These are phyloP conservation scores for Somion occarium DNA, from an alignment of 1,284 basidiomycete genomes.

Conservation along the genomic window DNA sequence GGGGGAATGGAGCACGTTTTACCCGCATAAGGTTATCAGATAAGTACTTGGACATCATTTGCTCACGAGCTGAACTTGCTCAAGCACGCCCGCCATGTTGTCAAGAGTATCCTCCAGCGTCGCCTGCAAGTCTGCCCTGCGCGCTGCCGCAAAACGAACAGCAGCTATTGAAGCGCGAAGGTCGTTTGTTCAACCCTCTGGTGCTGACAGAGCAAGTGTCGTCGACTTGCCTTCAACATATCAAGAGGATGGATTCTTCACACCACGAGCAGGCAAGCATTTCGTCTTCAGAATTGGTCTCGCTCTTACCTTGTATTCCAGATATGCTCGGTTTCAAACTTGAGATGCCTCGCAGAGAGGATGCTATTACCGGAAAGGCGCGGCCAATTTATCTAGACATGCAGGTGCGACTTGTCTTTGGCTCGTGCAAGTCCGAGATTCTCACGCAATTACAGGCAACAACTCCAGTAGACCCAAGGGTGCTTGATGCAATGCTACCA, in stretches of 20 bases:
- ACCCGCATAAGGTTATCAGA: conserved; percentile 21
- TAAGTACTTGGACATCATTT: conserved; percentile 14
- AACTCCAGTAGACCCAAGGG: conserved; percentile 95
- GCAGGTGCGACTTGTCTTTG: conserved; percentile 56
- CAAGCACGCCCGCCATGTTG: conserved; percentile 53
- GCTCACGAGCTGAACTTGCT: conserved; percentile 10
- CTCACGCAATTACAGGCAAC: conserved; percentile 65
- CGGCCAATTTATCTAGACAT: conserved; percentile 95
- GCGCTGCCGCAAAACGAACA: conserved; percentile 15
- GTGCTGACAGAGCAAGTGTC: conserved; percentile 73
- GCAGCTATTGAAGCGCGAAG: conserved; percentile 28
- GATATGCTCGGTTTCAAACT: conserved; percentile 92
- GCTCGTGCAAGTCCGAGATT: neutral
- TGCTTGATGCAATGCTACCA: conserved; percentile 96
- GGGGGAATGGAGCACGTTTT: neutral
- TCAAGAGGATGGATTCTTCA: conserved; percentile 63
- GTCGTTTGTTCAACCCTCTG: conserved; percentile 70
- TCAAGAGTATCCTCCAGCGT: conserved; percentile 45
- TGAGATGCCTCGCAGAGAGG: conserved; percentile 63
- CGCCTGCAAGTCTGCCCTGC: conserved; percentile 30
- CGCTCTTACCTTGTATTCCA: conserved; percentile 24
- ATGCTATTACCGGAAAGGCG: conserved; percentile 54
- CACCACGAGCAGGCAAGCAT: conserved; percentile 63
- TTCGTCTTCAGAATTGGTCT: neutral
- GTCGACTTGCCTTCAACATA: conserved; percentile 73